These are phyloP conservation scores for Thuja plicata DNA, from an alignment of 83 land plant species.

Conservation along the genomic window DNA sequence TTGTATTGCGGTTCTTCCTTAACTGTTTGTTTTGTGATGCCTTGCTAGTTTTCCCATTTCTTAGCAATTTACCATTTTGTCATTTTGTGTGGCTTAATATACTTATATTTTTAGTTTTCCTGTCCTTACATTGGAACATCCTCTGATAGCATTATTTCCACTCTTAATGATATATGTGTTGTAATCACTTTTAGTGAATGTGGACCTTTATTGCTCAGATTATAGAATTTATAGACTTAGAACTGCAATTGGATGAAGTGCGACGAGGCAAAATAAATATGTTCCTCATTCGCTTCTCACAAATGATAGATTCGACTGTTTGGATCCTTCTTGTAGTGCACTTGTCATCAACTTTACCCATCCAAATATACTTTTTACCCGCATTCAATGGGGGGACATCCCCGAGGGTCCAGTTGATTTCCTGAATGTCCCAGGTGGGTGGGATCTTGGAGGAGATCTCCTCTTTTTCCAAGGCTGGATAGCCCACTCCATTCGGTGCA, in stretches of 20 bases:
- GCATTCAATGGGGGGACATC: too few relatives aligned
- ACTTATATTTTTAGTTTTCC: not conserved
- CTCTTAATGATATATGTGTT: not conserved
- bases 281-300: not conserved
- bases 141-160: not conserved
- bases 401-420: too few relatives aligned
- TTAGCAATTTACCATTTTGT: not conserved
- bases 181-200: not conserved
- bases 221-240: not conserved
- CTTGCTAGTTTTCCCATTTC: not conserved
- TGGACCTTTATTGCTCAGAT: not conserved
- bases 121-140: not conserved
- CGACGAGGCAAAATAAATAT: not conserved
- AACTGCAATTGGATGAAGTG: not conserved
- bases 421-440: too few relatives aligned
- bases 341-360: not conserved
- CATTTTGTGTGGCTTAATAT: not conserved
- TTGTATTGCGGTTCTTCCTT: not conserved
- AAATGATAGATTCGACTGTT: slow-evolving; percentile 5
- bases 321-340: not conserved
- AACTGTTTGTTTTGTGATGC: not conserved
- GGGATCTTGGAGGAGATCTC: too few relatives aligned
- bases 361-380: not conserved
- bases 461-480: too few relatives aligned
- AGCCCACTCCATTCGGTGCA: too few relatives aligned